phyloP scores from a whole-genome alignment of 306 rosid genomes.

The Arachis hypogaea region DNA sequence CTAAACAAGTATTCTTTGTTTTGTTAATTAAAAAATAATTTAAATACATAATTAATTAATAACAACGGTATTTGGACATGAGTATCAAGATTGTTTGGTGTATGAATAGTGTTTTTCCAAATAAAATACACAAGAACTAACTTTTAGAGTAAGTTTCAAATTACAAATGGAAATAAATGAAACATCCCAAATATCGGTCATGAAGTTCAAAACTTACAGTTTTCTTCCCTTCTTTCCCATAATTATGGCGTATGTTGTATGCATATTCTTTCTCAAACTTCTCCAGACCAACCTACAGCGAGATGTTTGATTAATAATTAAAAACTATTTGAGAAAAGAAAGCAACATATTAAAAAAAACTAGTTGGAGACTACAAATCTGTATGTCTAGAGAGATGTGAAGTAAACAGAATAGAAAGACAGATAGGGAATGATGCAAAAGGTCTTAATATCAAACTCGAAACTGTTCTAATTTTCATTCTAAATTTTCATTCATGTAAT shows the following conservation, averaged over 20 bases:
- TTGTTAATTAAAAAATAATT: too few species aligned
- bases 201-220: slow-evolving; percentile 61
- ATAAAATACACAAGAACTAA: slow-evolving; percentile 27
- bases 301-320: slow-evolving; percentile 35
- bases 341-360: slow-evolving; percentile 1
- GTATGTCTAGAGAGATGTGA: slow-evolving; percentile 26
- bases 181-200: slow-evolving; percentile 17
- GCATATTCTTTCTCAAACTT: slow-evolving; percentile 95
- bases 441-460: slow-evolving; percentile 14
- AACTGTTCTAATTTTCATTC: slow-evolving; percentile 30
- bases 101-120: too few species aligned
- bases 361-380: slow-evolving; percentile 19
- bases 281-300: slow-evolving; percentile 79
- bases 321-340: slow-evolving; percentile 29
- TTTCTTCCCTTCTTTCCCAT: slow-evolving; percentile 93
- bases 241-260: slow-evolving; percentile 83
- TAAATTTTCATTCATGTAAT: slow-evolving; percentile 7
- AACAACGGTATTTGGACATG: too few species aligned
- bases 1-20: too few species aligned
- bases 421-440: slow-evolving; percentile 20
- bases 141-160: slow-evolving; percentile 20
- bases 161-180: slow-evolving; percentile 21
- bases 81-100: too few species aligned
- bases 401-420: slow-evolving; percentile 15
- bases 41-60: too few species aligned